Conservation (phyloP, 192 early-diverging fungal species). For the Rhizoclosmatium sp. region DNA sequence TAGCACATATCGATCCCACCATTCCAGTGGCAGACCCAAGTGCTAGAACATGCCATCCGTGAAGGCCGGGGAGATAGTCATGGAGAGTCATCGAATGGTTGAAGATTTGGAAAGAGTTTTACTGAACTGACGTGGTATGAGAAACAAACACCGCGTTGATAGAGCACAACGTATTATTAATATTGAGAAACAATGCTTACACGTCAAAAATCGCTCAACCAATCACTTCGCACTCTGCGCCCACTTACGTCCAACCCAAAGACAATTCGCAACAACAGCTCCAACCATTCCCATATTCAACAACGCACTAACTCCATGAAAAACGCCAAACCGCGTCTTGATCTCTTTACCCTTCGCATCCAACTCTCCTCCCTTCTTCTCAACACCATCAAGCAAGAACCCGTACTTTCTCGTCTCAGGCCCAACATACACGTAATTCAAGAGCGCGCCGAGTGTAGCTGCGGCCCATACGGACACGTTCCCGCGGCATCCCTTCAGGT, state of each 20-base stretch:
- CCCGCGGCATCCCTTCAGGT: background rate
- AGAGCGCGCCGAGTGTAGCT: background rate
- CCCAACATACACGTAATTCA: background rate
- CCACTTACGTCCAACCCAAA: too few species aligned
- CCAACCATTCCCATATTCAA: too few species aligned
- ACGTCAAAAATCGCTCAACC: too few species aligned
- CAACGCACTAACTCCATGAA: too few species aligned
- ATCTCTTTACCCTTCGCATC: background rate
- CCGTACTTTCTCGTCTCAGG: background rate
- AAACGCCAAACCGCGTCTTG: too few species aligned
- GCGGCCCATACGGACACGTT: background rate
- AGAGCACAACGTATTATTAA: too few species aligned
- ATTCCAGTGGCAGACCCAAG: slow-evolving; percentile 35
- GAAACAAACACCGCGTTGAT: too few species aligned
- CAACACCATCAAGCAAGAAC: background rate
- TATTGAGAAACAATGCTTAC: too few species aligned
- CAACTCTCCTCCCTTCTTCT: background rate
- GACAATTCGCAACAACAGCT: too few species aligned
- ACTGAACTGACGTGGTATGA: too few species aligned
- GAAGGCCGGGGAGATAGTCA: slow-evolving; percentile 28
- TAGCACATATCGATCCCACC: background rate
- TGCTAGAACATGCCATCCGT: slow-evolving; percentile 31
- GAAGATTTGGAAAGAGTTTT: too few species aligned
- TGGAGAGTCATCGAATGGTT: background rate
- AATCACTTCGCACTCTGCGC: too few species aligned